These are phyloP conservation scores for Akanthomyces dipterigenus DNA, from an alignment of 2,329 filamentous ascomycete genomes.

Conservation along the genomic window DNA sequence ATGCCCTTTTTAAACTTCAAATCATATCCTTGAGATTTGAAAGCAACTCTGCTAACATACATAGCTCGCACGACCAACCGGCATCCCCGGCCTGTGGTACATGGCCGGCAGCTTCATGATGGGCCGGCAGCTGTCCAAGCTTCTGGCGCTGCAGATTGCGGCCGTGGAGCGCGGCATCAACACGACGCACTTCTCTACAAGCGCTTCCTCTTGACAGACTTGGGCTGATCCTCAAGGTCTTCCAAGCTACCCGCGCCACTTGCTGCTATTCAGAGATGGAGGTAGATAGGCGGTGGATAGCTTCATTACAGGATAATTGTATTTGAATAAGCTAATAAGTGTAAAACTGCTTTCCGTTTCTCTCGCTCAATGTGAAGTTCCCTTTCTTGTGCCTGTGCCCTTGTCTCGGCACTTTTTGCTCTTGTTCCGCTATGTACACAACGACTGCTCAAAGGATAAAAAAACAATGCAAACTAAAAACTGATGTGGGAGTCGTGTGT, in stretches of 20 bases:
- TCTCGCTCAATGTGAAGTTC: background rate
- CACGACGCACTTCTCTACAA: background rate
- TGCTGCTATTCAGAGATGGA: too few species aligned
- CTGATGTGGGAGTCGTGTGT: background rate
- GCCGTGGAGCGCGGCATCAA: constrained; percentile 23
- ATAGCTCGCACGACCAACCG: constrained; percentile 32
- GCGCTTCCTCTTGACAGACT: background rate
- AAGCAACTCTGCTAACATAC: background rate
- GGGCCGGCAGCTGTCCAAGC: constrained; percentile 28
- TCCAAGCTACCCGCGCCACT: too few species aligned
- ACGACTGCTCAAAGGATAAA: too few species aligned
- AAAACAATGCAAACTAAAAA: background rate
- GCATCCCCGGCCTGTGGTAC: constrained; percentile 32
- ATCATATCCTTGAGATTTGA: too few species aligned
- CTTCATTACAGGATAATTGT: too few species aligned
- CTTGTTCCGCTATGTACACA: too few species aligned
- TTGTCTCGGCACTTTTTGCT: too few species aligned
- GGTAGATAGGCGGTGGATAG: too few species aligned
- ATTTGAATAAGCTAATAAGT: too few species aligned
- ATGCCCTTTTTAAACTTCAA: too few species aligned
- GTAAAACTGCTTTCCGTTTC: background rate
- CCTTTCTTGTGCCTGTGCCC: too few species aligned
- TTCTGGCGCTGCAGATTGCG: constrained; percentile 34
- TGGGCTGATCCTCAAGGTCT: too few species aligned
- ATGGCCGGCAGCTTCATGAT: constrained; percentile 30